These are phyloP conservation scores for Sporisorium graminicola DNA, from an alignment of 1,284 basidiomycete species.

Conservation along the genomic window DNA sequence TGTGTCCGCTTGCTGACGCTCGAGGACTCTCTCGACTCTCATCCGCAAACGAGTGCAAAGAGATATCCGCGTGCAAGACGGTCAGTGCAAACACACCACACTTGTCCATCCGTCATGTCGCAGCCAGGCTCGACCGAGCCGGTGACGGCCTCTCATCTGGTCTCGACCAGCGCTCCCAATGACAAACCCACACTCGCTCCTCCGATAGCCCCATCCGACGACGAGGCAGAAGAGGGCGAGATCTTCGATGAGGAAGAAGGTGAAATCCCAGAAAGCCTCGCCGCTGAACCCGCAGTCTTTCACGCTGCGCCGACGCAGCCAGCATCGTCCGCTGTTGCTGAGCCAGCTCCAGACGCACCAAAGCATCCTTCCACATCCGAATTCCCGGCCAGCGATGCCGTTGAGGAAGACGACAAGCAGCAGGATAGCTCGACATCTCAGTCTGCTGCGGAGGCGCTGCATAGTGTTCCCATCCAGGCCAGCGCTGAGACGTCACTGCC, in stretches of 20 bases:
- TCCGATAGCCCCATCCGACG: slow-evolving; percentile 19
- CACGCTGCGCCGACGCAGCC: slow-evolving; percentile 7
- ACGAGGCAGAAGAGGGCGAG: slow-evolving; percentile 51
- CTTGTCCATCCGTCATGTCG: slow-evolving; percentile 18
- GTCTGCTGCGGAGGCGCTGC: background rate
- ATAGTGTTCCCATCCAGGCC: background rate
- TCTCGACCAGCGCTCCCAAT: slow-evolving; percentile 4
- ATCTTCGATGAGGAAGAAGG: slow-evolving; percentile 52
- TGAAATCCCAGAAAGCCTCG: slow-evolving; percentile 32
- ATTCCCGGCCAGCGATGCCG: background rate
- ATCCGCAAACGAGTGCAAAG: background rate
- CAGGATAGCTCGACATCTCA: background rate
- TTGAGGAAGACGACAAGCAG: background rate
- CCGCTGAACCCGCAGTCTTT: background rate
- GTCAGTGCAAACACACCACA: background rate
- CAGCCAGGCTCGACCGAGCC: slow-evolving; percentile 24
- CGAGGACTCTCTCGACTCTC: background rate
- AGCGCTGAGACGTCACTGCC: background rate
- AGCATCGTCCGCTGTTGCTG: background rate
- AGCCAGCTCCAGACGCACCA: slow-evolving; percentile 12
- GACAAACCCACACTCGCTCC: slow-evolving; percentile 9
- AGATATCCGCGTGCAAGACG: background rate
- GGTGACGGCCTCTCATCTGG: slow-evolving; percentile 2
- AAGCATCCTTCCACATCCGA: slow-evolving; percentile 25
- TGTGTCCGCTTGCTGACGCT: slow-evolving; percentile 1